phyloP scores from a whole-genome alignment of 805 yeast species.

The Kodamaea lidongshanica region DNA sequence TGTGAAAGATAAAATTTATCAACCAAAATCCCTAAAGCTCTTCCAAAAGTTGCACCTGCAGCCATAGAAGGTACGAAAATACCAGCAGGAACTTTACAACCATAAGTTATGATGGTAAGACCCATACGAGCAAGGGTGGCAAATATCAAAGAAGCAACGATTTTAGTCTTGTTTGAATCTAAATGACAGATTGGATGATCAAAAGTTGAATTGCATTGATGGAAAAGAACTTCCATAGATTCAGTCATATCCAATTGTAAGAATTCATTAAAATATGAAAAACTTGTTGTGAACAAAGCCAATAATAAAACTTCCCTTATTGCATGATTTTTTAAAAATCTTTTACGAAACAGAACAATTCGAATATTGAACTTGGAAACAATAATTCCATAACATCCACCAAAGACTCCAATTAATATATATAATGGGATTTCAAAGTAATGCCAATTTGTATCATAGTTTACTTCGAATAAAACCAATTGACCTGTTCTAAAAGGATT shows the following conservation, averaged over 20 bases:
- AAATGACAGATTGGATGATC: conserved; percentile 36
- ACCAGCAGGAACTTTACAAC: conserved; percentile 95
- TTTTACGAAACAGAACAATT: conserved; percentile 72
- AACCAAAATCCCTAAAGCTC: conserved; percentile 73
- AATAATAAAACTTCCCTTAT: conserved; percentile 66
- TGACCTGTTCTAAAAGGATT: conserved; percentile 96
- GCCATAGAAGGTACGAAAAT: conserved; percentile 96
- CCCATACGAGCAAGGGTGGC: conserved; percentile 71
- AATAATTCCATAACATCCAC: conserved; percentile 82
- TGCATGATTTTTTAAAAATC: conserved; percentile 51
- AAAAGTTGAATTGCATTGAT: conserved; percentile 60
- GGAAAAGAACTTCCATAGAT: conserved; percentile 83
- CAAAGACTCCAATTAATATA: conserved; percentile 76
- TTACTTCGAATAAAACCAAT: conserved; percentile 87
- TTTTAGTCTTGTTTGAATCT: conserved; percentile 20
- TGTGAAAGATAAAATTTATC: conserved; percentile 35
- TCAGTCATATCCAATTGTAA: conserved; percentile 90
- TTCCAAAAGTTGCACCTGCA: conserved; percentile 90
- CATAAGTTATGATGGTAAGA: conserved; percentile 80
- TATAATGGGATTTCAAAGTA: conserved; percentile 78
- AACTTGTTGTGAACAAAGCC: conserved; percentile 61
- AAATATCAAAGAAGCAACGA: conserved; percentile 49
- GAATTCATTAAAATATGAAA: conserved; percentile 81
- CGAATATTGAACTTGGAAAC: conserved; percentile 70
- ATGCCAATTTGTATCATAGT: conserved; percentile 82